A percentile compares a stretch with the other conserved stretches of the same genome.
Conservation (phyloP, 202 grass and related monocot species). For the Hordeum pubiflorum region DNA sequence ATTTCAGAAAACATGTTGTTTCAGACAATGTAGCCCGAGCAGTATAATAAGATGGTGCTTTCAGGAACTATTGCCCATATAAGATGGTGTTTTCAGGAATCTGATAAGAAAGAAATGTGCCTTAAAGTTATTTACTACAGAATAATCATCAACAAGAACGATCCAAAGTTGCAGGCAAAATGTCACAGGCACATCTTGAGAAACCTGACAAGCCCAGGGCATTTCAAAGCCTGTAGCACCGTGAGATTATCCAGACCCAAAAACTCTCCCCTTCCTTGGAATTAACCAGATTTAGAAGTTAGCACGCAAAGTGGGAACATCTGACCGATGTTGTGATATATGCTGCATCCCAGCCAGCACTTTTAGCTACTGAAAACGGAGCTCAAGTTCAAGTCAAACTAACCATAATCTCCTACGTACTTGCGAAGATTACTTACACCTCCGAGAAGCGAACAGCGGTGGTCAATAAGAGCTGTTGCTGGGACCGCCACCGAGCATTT, state of each 20-base stretch:
- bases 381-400: background rate
- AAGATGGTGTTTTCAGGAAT: background rate
- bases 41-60: background rate
- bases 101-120: background rate
- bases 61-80: background rate
- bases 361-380: background rate
- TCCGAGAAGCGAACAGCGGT: background rate
- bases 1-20: background rate
- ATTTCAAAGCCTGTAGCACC: background rate
- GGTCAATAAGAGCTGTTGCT: slow-evolving; percentile 42
- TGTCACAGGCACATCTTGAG: background rate
- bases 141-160: background rate
- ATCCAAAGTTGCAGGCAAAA: background rate
- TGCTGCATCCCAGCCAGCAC: background rate
- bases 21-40: no score
- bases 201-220: background rate
- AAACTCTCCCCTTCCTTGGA: background rate
- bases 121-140: background rate
- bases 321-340: background rate
- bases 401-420: background rate
- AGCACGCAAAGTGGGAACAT: background rate
- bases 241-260: background rate
- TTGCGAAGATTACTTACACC: slow-evolving; percentile 20
- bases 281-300: background rate
- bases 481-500: slow-evolving; percentile 49